A percentile compares a stretch with the other conserved stretches of the same genome.
Conservation (phyloP, 306 rosid genomes). For the Trifolium subterraneum region DNA sequence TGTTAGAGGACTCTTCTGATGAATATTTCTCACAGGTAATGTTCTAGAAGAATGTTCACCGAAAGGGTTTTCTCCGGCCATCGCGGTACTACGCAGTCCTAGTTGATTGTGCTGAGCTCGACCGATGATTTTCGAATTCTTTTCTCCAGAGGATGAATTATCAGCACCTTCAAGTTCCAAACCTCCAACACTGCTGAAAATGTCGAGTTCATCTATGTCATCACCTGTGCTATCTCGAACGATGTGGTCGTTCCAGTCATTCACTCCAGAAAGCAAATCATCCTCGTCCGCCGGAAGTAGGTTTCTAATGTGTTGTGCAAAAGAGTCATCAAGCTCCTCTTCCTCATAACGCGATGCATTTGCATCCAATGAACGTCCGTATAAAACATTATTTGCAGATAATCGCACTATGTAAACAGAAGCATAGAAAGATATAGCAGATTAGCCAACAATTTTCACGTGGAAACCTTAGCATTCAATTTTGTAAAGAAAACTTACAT, state of each 20-base stretch:
- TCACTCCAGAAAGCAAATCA: constrained; percentile 47
- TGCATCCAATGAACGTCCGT: constrained; percentile 44
- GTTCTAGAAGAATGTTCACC: constrained; percentile 59
- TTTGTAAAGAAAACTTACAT: constrained; percentile 34
- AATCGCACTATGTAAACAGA: constrained; percentile 41
- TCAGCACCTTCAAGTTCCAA: constrained; percentile 71
- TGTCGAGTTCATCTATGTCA: constrained; percentile 67
- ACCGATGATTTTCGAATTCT: constrained; percentile 51
- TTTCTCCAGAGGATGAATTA: constrained; percentile 46
- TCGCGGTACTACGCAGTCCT: neutral
- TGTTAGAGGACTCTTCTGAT: constrained; percentile 35
- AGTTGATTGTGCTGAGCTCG: neutral
- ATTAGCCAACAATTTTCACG: constrained; percentile 30
- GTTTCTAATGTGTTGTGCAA: constrained; percentile 44
- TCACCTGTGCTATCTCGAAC: too few species aligned
- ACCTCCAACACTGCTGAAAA: constrained; percentile 73
- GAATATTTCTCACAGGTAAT: constrained; percentile 63
- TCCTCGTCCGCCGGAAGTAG: constrained; percentile 47
- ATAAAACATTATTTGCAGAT: constrained; percentile 39
- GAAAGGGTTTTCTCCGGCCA: neutral
- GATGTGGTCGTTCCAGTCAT: constrained; percentile 27
- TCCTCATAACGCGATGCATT: constrained; percentile 43
- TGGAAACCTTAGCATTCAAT: constrained; percentile 23
- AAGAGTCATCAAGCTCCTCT: constrained; percentile 41
- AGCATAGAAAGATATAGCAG: constrained; percentile 14